Evolutionary conservation across 805 yeast genomes (phyloP).

Genomic region (Starmerella bombi): DNA sequence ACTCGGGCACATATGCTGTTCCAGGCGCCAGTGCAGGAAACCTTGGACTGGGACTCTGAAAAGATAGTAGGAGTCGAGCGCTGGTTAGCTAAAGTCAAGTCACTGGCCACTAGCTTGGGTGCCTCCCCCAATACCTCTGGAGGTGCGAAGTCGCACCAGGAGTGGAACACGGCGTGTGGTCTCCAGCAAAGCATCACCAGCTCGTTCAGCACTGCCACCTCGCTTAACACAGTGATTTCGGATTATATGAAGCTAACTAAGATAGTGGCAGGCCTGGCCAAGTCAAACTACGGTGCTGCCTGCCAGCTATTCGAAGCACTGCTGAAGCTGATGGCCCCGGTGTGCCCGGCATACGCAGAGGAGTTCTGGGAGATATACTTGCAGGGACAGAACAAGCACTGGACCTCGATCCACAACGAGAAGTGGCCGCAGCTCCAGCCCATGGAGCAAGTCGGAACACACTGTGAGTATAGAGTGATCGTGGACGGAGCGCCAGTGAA

Average conservation of each 20-base stretch:
- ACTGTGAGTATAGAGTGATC: conserved; percentile 41
- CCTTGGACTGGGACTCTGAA: conserved; percentile 77
- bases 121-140: background rate
- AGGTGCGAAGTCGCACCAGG: conserved; percentile 34
- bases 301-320: conserved; percentile 31
- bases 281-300: conserved; percentile 30
- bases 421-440: conserved; percentile 51
- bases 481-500: conserved; percentile 49
- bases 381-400: conserved; percentile 21
- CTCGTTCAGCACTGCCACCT: conserved; percentile 45
- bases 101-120: conserved; percentile 20
- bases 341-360: conserved; percentile 69
- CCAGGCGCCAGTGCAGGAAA: conserved; percentile 77
- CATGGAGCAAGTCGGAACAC: conserved; percentile 29
- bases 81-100: conserved; percentile 54
- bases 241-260: conserved; percentile 74
- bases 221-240: conserved; percentile 75
- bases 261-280: conserved; percentile 29
- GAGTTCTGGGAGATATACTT: conserved; percentile 57
- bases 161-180: conserved; percentile 43
- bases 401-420: conserved; percentile 42
- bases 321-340: conserved; percentile 58
- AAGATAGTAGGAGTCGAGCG: conserved; percentile 79
- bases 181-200: conserved; percentile 39
- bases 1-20: conserved; percentile 85